A percentile compares a stretch with the other conserved stretches of the same genome.
phyloP scores from a whole-genome alignment of 495 filamentous ascomycete species.

The Friedmanniomyces endolithicus region DNA sequence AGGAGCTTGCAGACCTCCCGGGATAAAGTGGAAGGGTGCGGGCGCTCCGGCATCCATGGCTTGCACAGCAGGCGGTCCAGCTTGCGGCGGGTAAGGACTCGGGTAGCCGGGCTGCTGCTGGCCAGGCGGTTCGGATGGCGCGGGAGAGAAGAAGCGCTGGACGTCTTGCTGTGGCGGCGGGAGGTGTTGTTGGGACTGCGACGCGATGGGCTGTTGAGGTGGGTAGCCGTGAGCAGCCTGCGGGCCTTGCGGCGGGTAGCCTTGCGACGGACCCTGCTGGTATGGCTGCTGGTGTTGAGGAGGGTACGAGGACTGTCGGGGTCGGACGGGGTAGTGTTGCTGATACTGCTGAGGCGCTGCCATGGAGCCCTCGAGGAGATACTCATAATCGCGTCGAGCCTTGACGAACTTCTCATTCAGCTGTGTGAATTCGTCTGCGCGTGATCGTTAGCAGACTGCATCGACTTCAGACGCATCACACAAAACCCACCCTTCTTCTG shows the following conservation, averaged over 20 bases:
- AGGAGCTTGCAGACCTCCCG: constrained; percentile 13
- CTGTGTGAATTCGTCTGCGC: constrained; percentile 86
- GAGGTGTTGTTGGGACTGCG: constrained; percentile 33
- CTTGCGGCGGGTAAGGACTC: constrained; percentile 23
- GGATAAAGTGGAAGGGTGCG: constrained; percentile 20
- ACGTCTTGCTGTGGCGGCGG: constrained; percentile 24
- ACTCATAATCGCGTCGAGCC: constrained; percentile 88
- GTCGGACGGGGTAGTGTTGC: constrained; percentile 51
- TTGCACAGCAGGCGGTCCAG: constrained; percentile 22
- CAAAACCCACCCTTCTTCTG: constrained; percentile 78
- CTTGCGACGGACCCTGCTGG: constrained; percentile 33
- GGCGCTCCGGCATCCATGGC: constrained; percentile 12
- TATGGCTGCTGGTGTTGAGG: constrained; percentile 36
- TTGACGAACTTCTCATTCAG: constrained; percentile 99
- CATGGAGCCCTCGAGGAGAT: constrained; percentile 92
- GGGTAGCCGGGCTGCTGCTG: constrained; percentile 16
- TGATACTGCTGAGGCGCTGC: constrained; percentile 48
- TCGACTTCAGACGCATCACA: not conserved
- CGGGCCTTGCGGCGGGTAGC: constrained; percentile 32
- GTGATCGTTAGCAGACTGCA: not conserved
- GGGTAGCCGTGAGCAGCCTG: constrained; percentile 12
- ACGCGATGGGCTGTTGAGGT: constrained; percentile 30
- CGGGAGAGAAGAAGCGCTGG: constrained; percentile 24
- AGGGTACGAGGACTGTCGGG: constrained; percentile 40
- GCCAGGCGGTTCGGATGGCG: constrained; percentile 19